Base-by-base conservation (phyloP, 1,139 yeast genomes). In the Protomyces arabidopsidicola region DNA sequence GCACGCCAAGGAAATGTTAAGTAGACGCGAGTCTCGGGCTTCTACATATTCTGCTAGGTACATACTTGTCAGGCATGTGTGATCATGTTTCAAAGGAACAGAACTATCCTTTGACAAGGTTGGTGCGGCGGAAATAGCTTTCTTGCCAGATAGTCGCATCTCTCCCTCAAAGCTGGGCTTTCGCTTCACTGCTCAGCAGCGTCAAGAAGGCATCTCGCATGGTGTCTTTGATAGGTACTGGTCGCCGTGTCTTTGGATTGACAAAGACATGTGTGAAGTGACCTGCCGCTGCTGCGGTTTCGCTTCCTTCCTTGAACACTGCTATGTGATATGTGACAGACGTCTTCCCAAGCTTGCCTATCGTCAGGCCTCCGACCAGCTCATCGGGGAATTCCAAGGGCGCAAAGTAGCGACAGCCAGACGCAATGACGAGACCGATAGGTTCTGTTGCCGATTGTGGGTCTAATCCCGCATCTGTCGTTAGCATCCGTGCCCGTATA, bases 351-450 rank as follows among this genome's bases (percentile, higher is more conserved):
- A 60, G 27, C 31, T 45, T 31, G n/a, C 38, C 59, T 22, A 60
- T 50, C 24, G 57, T 54, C 50, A 60, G 34, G 14, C 53, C 52
- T 1, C 58, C 59, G 4, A 35, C 18, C 3, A 54, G 39, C 18
- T 42, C 45, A 10, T 53, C 50, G 16, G 63, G 63, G 34, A 60
- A 60, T 31, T 55, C 57, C 35, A 60, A 53, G 18, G 63, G 38
- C 20, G 55, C 51, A 20, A 35, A 53, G 58, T 60, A 60, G 45
- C 54, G 54, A 45, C 63, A 53, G 35, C 63, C 62, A 52, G 56
- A 51, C 2, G 55, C 51, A 35, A 58, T 42, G 27, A 58, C 62
- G n/a, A 58, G 54, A 27, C 62, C 62, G 18, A 58, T 58, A 12
- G 62, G 62, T 6, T 36, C 51, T n/a, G 48, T 42, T 1, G 27